phyloP scores from a whole-genome alignment of 2,329 filamentous ascomycete species.

The Amylocarpus encephaloides region DNA sequence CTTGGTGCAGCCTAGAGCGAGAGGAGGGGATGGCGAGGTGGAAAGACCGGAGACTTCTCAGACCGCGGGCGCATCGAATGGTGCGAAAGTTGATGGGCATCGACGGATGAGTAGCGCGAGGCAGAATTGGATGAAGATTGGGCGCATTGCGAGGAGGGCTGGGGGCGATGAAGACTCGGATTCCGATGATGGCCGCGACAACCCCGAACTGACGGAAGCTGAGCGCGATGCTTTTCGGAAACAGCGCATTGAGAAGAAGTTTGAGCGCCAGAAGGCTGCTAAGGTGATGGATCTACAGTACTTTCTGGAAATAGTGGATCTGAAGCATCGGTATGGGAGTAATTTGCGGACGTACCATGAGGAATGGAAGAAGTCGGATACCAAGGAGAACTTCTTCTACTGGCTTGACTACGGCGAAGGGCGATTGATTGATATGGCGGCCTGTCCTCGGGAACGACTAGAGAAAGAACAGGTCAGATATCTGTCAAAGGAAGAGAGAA shows the following conservation, averaged over 20 bases:
- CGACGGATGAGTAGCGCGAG: conserved; percentile 39
- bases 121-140: conserved; percentile 69
- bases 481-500: conserved; percentile 72
- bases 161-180: conserved; percentile 54
- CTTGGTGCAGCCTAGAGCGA: conserved; percentile 39
- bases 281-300: conserved; percentile 82
- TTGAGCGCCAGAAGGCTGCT: conserved; percentile 56
- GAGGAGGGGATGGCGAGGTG: conserved; percentile 12
- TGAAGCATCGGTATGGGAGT: conserved; percentile 80
- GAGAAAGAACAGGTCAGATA: conserved; percentile 79
- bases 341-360: conserved; percentile 77
- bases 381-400: conserved; percentile 86
- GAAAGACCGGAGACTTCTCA: conserved; percentile 6
- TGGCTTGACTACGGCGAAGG: conserved; percentile 85
- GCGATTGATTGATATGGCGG: conserved; percentile 58
- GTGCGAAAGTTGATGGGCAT: not conserved
- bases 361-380: conserved; percentile 72
- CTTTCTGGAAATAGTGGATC: conserved; percentile 76
- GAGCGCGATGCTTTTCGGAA: conserved; percentile 36
- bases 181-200: conserved; percentile 16
- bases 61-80: conserved; percentile 3
- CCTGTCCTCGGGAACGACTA: conserved; percentile 66
- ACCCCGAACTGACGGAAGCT: conserved; percentile 28
- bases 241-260: conserved; percentile 44
- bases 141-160: conserved; percentile 64